Evolutionary conservation across 192 early-diverging fungal genomes (phyloP), one percentile per base, ranked within the genome.

Genomic region (Coemansia sp.): DNA sequence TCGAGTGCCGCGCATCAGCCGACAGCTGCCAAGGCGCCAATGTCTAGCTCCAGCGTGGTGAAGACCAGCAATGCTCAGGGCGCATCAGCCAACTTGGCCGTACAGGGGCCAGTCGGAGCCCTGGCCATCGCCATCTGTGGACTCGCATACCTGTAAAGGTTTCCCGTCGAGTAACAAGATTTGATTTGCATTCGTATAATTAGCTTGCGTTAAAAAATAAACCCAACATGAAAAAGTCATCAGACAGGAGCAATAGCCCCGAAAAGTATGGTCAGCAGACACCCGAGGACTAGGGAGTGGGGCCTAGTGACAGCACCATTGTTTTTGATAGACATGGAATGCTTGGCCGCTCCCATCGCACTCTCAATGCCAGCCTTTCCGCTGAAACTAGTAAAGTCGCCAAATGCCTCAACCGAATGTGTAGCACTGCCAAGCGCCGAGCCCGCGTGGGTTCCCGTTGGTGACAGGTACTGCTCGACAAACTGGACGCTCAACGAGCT

Each of bases 401-500:
- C 61, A 18, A 70, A 68, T 2, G 62, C 62, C 31, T 64, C 72
- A 0, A 59, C 26, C 12, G 38, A 35, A 5, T 62, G 25, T 31
- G 65, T 62, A 13, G 61, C 43, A 37, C 47, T 45, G 23, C 45
- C 52, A 0, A 37, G 14, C 13, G 18, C 33, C 11, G 62, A 8
- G 11, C 23, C 28, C 13, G 58, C 35, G 0, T 52, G 41, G 2
- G 66, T 18, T 23, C 42, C 50, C 14, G 69, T 42, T 1, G 69
- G 65, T 0, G 58, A 53, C 36, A 75, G 58, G 53, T 72, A 75
- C 52, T 80, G 65, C 26, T 74, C 53, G n/a, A 74, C 78, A 59
- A 80, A 80, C 69, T 80, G 78, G 2, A 50, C 60, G 35, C 78
- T 75, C 38, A 80, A 50, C 10, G 78, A 80, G 63, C 78, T 80